Percentiles rank a stretch among this genome's conserved stretches.
phyloP scores from a whole-genome alignment of 1,284 basidiomycete genomes.

The Apiotrichum gracile region DNA sequence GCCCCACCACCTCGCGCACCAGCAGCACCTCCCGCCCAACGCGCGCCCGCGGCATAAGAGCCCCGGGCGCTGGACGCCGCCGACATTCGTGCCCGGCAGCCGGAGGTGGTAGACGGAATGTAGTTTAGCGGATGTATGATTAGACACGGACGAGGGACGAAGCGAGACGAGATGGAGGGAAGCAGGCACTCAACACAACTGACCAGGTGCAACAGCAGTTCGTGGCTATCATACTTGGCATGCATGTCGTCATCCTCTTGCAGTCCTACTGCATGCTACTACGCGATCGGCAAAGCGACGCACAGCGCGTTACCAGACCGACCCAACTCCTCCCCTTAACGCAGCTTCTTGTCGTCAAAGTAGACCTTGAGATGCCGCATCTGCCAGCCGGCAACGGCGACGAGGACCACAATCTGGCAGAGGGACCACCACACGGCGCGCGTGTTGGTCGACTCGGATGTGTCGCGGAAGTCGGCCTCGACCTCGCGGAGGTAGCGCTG shows the following conservation, averaged over 20 bases:
- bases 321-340: conserved; percentile 46
- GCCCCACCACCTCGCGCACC: not conserved
- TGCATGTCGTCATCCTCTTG: not conserved
- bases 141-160: too few relatives aligned
- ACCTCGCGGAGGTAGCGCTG: conserved; percentile 97
- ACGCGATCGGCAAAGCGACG: too few relatives aligned
- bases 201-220: not conserved
- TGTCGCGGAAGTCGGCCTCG: conserved; percentile 82
- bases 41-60: not conserved
- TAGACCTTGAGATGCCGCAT: conserved; percentile 81
- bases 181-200: too few relatives aligned
- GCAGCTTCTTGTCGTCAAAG: conserved; percentile 82
- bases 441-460: conserved; percentile 82
- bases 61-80: not conserved
- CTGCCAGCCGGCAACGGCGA: conserved; percentile 88
- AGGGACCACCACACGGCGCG: conserved; percentile 90
- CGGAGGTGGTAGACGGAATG: conserved; percentile 3
- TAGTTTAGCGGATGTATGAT: not conserved
- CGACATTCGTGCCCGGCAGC: conserved; percentile 7
- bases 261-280: too few relatives aligned
- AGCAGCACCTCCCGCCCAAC: not conserved
- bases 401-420: conserved; percentile 74
- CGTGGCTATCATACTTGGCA: not conserved
- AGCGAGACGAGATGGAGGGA: too few relatives aligned
- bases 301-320: too few relatives aligned